phyloP scores from a whole-genome alignment of 352 stramenopile species.

The Blastocystis sp. region DNA sequence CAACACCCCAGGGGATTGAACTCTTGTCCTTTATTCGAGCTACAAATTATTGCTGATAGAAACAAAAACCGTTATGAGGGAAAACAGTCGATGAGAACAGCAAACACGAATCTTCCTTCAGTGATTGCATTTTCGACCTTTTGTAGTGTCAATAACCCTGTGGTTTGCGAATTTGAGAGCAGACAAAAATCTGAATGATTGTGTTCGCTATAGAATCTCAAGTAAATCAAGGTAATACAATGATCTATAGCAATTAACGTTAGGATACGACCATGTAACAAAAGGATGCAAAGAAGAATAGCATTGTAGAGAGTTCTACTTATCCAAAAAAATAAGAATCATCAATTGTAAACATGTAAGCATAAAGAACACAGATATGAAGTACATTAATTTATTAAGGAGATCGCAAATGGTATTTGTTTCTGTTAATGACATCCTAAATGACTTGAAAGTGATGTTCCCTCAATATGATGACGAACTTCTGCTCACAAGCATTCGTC shows the following conservation, averaged over 20 bases:
- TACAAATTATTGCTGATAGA: background rate
- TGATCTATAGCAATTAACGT: background rate
- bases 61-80: conserved; percentile 5
- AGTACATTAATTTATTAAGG: no score
- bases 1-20: conserved; percentile 45
- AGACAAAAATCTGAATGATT: no score
- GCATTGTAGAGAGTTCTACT: background rate
- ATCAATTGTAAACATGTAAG: no score
- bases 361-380: no score
- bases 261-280: background rate
- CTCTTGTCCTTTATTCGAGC: conserved; percentile 38
- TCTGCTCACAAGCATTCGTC: background rate
- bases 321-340: background rate
- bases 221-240: no score
- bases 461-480: conserved; percentile 12
- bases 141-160: background rate
- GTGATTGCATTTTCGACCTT: conserved; percentile 1
- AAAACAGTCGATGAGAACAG: conserved; percentile 38
- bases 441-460: conserved; percentile 37
- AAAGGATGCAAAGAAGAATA: background rate
- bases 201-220: no score
- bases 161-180: no score
- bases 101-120: conserved; percentile 47
- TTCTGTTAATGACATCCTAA: no score
- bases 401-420: no score